phyloP scores from a whole-genome alignment of 1,284 basidiomycete species.

The Cryptococcus amylolentus region DNA sequence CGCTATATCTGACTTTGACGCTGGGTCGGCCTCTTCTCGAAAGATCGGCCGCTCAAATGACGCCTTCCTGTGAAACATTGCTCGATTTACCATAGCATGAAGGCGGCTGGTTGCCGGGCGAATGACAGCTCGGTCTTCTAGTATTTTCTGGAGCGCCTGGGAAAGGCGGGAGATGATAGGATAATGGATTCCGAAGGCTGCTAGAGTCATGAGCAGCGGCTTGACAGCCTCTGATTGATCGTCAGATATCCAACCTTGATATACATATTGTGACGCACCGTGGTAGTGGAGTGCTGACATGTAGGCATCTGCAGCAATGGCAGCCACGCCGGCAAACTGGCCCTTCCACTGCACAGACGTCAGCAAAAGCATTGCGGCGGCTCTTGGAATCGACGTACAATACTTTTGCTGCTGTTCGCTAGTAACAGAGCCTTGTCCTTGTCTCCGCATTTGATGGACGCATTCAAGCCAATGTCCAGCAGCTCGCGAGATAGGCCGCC shows the following conservation, averaged over 20 bases:
- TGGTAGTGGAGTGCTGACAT: conserved; percentile 8
- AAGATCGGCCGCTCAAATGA: conserved; percentile 4
- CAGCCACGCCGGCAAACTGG: conserved; percentile 28
- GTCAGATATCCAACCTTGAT: background rate
- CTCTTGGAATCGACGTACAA: conserved; percentile 10
- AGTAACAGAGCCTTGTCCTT: conserved; percentile 13
- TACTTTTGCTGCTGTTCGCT: conserved; percentile 16
- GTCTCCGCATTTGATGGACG: conserved; percentile 18
- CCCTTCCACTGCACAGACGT: conserved; percentile 26
- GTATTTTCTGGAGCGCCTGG: background rate
- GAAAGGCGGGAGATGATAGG: conserved; percentile 13
- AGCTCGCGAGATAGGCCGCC: conserved; percentile 29
- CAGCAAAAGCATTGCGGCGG: background rate
- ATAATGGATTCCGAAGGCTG: conserved; percentile 15
- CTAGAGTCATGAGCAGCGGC: conserved; percentile 15
- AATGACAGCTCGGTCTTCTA: background rate
- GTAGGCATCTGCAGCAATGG: conserved; percentile 25
- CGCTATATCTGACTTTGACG: background rate
- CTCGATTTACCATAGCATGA: conserved; percentile 2
- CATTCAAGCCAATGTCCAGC: conserved; percentile 31
- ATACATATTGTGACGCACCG: conserved; percentile 8
- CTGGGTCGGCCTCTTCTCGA: background rate
- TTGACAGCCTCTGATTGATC: conserved; percentile 15
- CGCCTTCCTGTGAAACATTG: background rate
- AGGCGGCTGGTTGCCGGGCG: background rate